These are phyloP conservation scores for Paecilomyces dactylethromorphus DNA, from an alignment of 2,329 filamentous ascomycete genomes.

Conservation along the genomic window DNA sequence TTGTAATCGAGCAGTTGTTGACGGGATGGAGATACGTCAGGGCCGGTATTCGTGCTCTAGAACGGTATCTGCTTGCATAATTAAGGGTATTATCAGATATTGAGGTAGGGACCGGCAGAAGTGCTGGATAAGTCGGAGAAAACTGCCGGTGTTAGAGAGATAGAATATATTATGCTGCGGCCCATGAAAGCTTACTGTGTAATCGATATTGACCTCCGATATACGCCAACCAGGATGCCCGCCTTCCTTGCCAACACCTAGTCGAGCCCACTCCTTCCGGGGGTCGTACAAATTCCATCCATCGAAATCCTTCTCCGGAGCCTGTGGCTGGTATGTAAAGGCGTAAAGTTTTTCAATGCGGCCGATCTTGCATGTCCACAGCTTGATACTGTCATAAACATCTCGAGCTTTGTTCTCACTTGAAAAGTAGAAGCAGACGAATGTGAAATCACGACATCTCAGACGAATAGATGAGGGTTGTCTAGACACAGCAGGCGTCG, in stretches of 20 bases:
- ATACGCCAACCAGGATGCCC: conserved; percentile 79
- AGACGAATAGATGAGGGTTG: conserved; percentile 77
- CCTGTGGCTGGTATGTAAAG: conserved; percentile 73
- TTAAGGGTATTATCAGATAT: conserved; percentile 98
- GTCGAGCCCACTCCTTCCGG: conserved; percentile 74
- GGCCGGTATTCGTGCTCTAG: conserved; percentile 78
- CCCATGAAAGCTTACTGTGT: conserved; percentile 45
- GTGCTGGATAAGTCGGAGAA: conserved; percentile 82
- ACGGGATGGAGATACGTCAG: conserved; percentile 92
- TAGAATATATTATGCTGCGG: conserved; percentile 3
- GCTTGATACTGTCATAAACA: conserved; percentile 78
- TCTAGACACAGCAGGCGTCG: conserved; percentile 61
- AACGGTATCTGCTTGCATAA: conserved; percentile 84
- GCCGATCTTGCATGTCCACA: conserved; percentile 73
- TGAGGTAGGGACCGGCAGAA: conserved; percentile 75
- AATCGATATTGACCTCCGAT: conserved; percentile 83
- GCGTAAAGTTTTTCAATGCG: conserved; percentile 85
- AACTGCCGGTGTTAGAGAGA: conserved; percentile 46
- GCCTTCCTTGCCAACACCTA: conserved; percentile 80
- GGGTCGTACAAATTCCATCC: conserved; percentile 84
- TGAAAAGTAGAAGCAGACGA: conserved; percentile 81
- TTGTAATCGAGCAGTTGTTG: conserved; percentile 94
- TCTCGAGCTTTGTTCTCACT: conserved; percentile 70
- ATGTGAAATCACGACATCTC: conserved; percentile 87
- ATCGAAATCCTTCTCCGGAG: conserved; percentile 65